These are phyloP conservation scores for Phytophthora rubi DNA, from an alignment of 352 stramenopile genomes.

Conservation along the genomic window DNA sequence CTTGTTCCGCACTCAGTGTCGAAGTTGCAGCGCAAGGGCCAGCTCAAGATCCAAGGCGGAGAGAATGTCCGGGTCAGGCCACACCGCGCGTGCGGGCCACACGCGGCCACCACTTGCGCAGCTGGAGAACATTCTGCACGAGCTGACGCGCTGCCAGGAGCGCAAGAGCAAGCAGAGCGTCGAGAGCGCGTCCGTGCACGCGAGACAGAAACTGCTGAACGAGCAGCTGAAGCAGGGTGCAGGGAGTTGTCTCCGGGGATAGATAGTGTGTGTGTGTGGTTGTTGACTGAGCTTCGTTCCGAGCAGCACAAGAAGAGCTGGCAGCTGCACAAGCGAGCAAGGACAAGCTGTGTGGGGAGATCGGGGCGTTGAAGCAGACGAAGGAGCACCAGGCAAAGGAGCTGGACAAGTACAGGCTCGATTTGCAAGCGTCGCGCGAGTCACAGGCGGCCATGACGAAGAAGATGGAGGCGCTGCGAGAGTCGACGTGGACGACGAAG, in stretches of 20 bases:
- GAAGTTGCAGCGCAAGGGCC: slow-evolving; percentile 13
- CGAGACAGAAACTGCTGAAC: slow-evolving; percentile 60
- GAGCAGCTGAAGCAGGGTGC: slow-evolving; percentile 62
- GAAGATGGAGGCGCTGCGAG: slow-evolving; percentile 54
- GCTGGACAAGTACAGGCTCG: slow-evolving; percentile 47
- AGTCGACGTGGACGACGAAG: slow-evolving; percentile 48
- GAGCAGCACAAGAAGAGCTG: slow-evolving; percentile 65
- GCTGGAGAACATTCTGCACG: slow-evolving; percentile 62
- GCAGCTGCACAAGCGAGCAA: slow-evolving; percentile 48
- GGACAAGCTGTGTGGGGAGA: slow-evolving; percentile 60
- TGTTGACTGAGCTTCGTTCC: neutral
- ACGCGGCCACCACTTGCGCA: slow-evolving; percentile 41
- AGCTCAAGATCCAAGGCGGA: slow-evolving; percentile 2
- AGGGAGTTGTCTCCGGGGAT: neutral
- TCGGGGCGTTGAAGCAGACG: slow-evolving; percentile 58
- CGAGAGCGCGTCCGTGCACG: slow-evolving; percentile 49
- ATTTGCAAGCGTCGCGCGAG: slow-evolving; percentile 57
- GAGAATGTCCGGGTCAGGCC: slow-evolving; percentile 21
- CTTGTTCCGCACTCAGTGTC: slow-evolving; percentile 17
- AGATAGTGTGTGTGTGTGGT: neutral
- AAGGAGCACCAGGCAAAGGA: slow-evolving; percentile 55
- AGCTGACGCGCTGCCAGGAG: slow-evolving; percentile 61
- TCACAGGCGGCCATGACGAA: slow-evolving; percentile 48
- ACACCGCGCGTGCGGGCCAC: neutral
- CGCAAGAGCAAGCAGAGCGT: slow-evolving; percentile 49